A percentile compares a stretch with the other conserved stretches of the same genome.
These are phyloP conservation scores for Heliocybe sulcata DNA, from an alignment of 1,284 basidiomycete genomes.

Conservation along the genomic window DNA sequence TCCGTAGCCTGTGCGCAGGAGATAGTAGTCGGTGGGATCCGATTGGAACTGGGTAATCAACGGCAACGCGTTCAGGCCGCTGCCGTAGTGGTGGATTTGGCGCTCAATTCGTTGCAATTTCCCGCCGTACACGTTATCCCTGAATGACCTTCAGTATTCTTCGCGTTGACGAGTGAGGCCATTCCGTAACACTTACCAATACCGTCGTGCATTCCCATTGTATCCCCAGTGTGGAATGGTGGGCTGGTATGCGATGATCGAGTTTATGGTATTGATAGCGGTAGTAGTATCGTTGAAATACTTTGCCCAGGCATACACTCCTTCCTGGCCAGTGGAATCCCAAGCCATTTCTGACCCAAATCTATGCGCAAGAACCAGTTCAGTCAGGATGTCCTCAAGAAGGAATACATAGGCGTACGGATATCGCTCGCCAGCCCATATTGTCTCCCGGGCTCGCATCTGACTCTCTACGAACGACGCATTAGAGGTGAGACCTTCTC, in stretches of 20 bases:
- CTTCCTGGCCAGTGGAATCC: slow-evolving; percentile 57
- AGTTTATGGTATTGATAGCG: slow-evolving; percentile 45
- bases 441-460: slow-evolving; percentile 37
- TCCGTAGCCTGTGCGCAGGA: slow-evolving; percentile 45
- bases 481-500: slow-evolving; percentile 43
- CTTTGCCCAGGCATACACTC: slow-evolving; percentile 46
- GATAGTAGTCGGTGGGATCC: slow-evolving; percentile 40
- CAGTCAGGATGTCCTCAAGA: not conserved
- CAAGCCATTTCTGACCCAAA: slow-evolving; percentile 58
- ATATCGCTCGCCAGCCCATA: slow-evolving; percentile 42
- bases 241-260: slow-evolving; percentile 52
- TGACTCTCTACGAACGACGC: slow-evolving; percentile 38
- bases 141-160: slow-evolving; percentile 12
- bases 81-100: slow-evolving; percentile 56
- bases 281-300: slow-evolving; percentile 49
- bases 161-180: not conserved
- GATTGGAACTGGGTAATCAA: slow-evolving; percentile 42
- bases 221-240: slow-evolving; percentile 55
- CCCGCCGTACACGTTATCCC: slow-evolving; percentile 53
- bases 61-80: slow-evolving; percentile 49
- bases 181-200: slow-evolving; percentile 31
- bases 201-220: slow-evolving; percentile 52
- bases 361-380: slow-evolving; percentile 17
- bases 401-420: slow-evolving; percentile 30
- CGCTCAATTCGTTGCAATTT: slow-evolving; percentile 50